A percentile compares a stretch with the other conserved stretches of the same genome.
Conservation (phyloP, 2,329 filamentous ascomycete species). For the Aspergillus jensenii region DNA sequence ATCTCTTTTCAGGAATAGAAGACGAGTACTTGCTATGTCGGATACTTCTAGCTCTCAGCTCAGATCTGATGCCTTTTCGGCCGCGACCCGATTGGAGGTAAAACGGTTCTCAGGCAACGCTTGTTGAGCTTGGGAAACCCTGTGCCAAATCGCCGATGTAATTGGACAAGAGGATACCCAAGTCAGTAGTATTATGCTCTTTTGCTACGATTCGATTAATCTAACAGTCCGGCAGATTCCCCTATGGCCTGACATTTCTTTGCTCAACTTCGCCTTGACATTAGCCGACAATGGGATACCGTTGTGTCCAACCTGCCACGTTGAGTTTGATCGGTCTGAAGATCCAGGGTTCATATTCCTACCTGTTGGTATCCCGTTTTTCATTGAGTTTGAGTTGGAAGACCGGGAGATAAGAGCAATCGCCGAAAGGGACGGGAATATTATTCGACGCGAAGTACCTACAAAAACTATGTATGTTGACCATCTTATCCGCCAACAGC, state of each 20-base stretch:
- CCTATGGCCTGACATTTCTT: background rate
- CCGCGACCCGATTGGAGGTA: background rate
- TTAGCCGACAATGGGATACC: conserved; percentile 15
- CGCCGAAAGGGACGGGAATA: background rate
- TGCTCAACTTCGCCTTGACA: conserved; percentile 8
- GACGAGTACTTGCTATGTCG: background rate
- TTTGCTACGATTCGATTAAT: background rate
- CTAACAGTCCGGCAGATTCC: background rate
- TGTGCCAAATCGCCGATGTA: background rate
- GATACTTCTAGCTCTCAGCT: background rate
- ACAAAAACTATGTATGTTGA: background rate
- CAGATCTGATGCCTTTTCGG: background rate
- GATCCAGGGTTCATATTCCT: conserved; percentile 19
- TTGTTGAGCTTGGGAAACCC: background rate
- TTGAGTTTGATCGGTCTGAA: conserved; percentile 12
- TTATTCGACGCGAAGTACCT: conserved; percentile 5
- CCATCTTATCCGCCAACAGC: background rate
- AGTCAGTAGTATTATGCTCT: background rate
- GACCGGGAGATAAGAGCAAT: conserved; percentile 4
- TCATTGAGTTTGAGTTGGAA: conserved; percentile 20
- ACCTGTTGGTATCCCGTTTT: conserved; percentile 18
- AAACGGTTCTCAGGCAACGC: background rate
- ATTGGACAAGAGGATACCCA: background rate
- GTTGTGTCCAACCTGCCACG: conserved; percentile 19
- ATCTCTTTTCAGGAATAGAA: background rate